These are phyloP conservation scores for Botrytis tulipae DNA, from an alignment of 2,329 filamentous ascomycete species.

Conservation along the genomic window DNA sequence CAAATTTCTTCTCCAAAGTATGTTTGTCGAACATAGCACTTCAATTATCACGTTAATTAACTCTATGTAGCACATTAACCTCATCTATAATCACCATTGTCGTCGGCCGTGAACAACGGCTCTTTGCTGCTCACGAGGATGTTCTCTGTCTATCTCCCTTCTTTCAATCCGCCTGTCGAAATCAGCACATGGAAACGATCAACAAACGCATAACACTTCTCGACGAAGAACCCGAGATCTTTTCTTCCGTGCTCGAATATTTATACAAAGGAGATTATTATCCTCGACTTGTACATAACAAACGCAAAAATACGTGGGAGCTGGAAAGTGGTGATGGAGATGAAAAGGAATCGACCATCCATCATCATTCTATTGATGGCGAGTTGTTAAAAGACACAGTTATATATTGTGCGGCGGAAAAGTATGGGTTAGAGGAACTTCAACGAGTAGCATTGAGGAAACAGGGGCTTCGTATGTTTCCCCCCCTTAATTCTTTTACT, in stretches of 20 bases:
- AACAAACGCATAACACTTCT: constrained; percentile 75
- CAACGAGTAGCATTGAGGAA: constrained; percentile 84
- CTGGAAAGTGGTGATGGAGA: constrained; percentile 67
- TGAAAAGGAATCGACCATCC: constrained; percentile 65
- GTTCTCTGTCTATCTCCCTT: constrained; percentile 76
- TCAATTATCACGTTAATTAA: constrained; percentile 25
- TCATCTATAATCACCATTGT: constrained; percentile 77
- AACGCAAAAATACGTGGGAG: constrained; percentile 76
- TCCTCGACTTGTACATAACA: constrained; percentile 78
- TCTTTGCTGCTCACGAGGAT: constrained; percentile 90
- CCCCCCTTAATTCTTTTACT: constrained; percentile 52
- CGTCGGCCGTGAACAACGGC: constrained; percentile 76
- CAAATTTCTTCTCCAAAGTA: constrained; percentile 32
- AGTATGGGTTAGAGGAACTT: constrained; percentile 78
- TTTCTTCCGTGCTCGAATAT: constrained; percentile 86
- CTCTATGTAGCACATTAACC: constrained; percentile 49
- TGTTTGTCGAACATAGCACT: constrained; percentile 20
- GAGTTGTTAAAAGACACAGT: constrained; percentile 83
- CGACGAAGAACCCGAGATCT: constrained; percentile 85
- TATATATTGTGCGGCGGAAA: constrained; percentile 85
- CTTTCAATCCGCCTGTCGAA: constrained; percentile 65
- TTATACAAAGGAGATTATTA: constrained; percentile 86
- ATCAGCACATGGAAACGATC: constrained; percentile 58
- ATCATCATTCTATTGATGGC: constrained; percentile 61
- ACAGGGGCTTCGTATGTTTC: constrained; percentile 72